Evolutionary conservation across 225 moss, liverwort and hornwort genomes (phyloP).

Genomic region (Rhytidiadelphus loreus): DNA sequence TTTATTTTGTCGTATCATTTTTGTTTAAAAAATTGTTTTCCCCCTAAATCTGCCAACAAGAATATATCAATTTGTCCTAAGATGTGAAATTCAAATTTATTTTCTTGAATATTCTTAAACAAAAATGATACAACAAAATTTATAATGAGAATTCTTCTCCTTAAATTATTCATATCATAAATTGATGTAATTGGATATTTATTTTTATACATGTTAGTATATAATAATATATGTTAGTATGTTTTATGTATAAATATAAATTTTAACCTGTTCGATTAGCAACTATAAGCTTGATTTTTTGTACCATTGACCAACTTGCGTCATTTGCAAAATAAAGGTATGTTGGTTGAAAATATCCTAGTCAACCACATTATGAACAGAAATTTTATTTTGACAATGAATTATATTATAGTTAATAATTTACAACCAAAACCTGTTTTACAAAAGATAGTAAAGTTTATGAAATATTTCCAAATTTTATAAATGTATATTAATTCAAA

Average conservation of each 20-base stretch:
- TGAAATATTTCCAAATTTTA: neutral
- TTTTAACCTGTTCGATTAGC: constrained; percentile 38
- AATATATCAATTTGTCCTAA: neutral
- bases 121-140: neutral
- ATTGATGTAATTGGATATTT: too few species aligned
- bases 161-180: neutral
- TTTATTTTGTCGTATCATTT: too few species aligned
- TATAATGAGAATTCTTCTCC: neutral
- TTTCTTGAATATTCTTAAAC: neutral
- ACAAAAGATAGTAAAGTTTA: rapidly evolving
- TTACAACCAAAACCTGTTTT: neutral
- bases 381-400: too few species aligned
- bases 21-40: too few species aligned
- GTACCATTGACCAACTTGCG: constrained; percentile 56
- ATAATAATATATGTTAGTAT: too few species aligned
- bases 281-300: constrained; percentile 45
- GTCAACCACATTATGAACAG: neutral
- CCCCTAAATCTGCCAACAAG: too few species aligned
- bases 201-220: too few species aligned
- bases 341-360: constrained; percentile 62
- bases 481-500: neutral
- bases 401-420: too few species aligned
- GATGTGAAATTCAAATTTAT: neutral
- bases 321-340: constrained; percentile 45
- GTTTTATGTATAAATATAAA: neutral